Conservation (phyloP, 805 yeast species). For the Groenewaldozyma tartarivorans region DNA sequence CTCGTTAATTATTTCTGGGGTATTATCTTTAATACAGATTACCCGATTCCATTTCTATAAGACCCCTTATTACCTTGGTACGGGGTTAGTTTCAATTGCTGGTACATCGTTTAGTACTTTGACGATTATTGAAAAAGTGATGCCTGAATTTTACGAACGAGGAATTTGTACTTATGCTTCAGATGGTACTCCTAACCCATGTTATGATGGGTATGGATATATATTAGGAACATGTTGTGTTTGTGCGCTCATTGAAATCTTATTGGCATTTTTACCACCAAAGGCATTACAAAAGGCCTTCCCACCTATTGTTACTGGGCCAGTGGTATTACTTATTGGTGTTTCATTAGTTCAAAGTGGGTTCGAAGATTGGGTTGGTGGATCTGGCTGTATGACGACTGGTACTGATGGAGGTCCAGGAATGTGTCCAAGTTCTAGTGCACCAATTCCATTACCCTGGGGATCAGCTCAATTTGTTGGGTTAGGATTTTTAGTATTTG, state of each 20-base stretch:
- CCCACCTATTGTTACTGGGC: slow-evolving; percentile 90
- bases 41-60: slow-evolving; percentile 67
- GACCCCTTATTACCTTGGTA: slow-evolving; percentile 73
- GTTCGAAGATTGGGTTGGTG: slow-evolving; percentile 82
- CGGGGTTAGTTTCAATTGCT: slow-evolving; percentile 82
- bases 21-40: slow-evolving; percentile 66
- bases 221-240: slow-evolving; percentile 70
- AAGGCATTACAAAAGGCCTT: slow-evolving; percentile 57
- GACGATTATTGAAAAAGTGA: slow-evolving; percentile 62
- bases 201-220: slow-evolving; percentile 90
- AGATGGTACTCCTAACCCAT: slow-evolving; percentile 61
- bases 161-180: slow-evolving; percentile 58
- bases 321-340: slow-evolving; percentile 83
- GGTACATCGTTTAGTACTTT: slow-evolving; percentile 89
- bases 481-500: slow-evolving; percentile 73
- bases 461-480: slow-evolving; percentile 86
- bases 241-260: slow-evolving; percentile 67
- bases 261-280: slow-evolving; percentile 71
- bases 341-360: slow-evolving; percentile 59
- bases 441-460: slow-evolving; percentile 56
- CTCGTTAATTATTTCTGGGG: slow-evolving; percentile 58
- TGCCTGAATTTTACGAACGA: slow-evolving; percentile 69
- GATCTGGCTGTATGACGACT: slow-evolving; percentile 41
- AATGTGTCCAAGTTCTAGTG: slow-evolving; percentile 40
- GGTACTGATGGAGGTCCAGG: slow-evolving; percentile 38